Evolutionary conservation across 108 stramenopile genomes (phyloP).

Genomic region (Conticribra guillardii): DNA sequence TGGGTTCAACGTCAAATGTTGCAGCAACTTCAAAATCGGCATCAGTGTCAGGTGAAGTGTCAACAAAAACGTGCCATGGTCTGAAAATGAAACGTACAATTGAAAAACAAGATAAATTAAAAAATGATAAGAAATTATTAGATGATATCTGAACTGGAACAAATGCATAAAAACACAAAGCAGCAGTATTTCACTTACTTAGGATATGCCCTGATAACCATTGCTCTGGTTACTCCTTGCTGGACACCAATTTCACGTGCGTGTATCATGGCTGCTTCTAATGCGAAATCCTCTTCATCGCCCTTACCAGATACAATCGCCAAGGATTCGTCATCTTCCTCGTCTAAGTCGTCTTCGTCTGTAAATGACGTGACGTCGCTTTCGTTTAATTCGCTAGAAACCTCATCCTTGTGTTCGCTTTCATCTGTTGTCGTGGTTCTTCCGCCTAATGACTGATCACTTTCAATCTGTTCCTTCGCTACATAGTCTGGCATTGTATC

Average conservation of each 20-base stretch:
- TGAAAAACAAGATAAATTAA: too few relatives aligned
- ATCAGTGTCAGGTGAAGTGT: slow-evolving; percentile 83
- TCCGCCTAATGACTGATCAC: too few relatives aligned
- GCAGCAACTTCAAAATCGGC: slow-evolving; percentile 90
- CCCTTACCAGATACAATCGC: slow-evolving; percentile 12
- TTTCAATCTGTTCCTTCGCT: slow-evolving; percentile 29
- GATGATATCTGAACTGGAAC: not conserved
- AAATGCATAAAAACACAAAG: not conserved
- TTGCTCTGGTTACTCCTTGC: slow-evolving; percentile 84
- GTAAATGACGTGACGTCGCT: too few relatives aligned
- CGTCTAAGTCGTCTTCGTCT: slow-evolving; percentile 14
- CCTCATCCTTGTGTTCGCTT: too few relatives aligned
- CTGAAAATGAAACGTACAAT: slow-evolving; percentile 31
- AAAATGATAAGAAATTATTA: slow-evolving; percentile 3
- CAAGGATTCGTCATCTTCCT: slow-evolving; percentile 11
- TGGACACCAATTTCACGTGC: slow-evolving; percentile 78
- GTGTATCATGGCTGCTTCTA: slow-evolving; percentile 84
- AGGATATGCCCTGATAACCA: slow-evolving; percentile 91
- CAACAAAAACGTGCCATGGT: slow-evolving; percentile 93
- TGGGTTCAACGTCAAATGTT: slow-evolving; percentile 85
- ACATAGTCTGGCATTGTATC: slow-evolving; percentile 57
- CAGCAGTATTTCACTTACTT: slow-evolving; percentile 51
- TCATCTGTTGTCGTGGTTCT: slow-evolving; percentile 10
- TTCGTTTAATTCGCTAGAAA: too few relatives aligned
- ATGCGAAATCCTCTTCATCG: slow-evolving; percentile 59